Percentiles rank a stretch among this genome's conserved stretches.
Conservation (phyloP, 345 rosid genomes). For the Fremontodendron californicum region DNA sequence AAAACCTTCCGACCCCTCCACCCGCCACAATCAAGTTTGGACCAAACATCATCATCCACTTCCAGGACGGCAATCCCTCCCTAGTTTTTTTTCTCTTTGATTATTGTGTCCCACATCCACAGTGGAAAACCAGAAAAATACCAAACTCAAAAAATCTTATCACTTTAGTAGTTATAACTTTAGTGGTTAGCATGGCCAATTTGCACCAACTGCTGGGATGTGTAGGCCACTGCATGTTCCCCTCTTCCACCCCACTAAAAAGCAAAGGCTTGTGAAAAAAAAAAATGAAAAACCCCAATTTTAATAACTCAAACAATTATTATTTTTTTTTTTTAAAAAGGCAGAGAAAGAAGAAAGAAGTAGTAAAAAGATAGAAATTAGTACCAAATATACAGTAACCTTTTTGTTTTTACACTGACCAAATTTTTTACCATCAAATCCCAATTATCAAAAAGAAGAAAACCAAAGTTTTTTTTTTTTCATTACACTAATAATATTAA, state of each 20-base stretch:
- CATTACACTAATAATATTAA: slow-evolving; percentile 9
- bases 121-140: slow-evolving; percentile 33
- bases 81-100: not conserved
- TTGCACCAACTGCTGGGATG: slow-evolving; percentile 20
- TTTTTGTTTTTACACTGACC: not conserved
- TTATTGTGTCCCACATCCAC: slow-evolving; percentile 16
- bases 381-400: slow-evolving; percentile 12
- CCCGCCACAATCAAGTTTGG: not conserved
- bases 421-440: not conserved
- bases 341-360: too few relatives aligned
- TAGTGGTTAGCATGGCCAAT: slow-evolving; percentile 8
- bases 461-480: slow-evolving; percentile 12
- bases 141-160: slow-evolving; percentile 34
- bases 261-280: too few relatives aligned
- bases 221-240: slow-evolving; percentile 34
- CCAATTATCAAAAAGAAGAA: not conserved
- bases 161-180: slow-evolving; percentile 47
- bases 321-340: too few relatives aligned
- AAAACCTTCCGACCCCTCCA: too few relatives aligned
- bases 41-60: slow-evolving; percentile 20
- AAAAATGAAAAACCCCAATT: not conserved
- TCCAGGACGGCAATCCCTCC: slow-evolving; percentile 11
- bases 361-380: not conserved
- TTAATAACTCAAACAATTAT: not conserved
- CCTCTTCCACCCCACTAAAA: not conserved